A percentile compares a stretch with the other conserved stretches of the same genome.
Evolutionary conservation across 345 rosid genomes (phyloP).

Genomic region (Lenwebbia sp.): DNA sequence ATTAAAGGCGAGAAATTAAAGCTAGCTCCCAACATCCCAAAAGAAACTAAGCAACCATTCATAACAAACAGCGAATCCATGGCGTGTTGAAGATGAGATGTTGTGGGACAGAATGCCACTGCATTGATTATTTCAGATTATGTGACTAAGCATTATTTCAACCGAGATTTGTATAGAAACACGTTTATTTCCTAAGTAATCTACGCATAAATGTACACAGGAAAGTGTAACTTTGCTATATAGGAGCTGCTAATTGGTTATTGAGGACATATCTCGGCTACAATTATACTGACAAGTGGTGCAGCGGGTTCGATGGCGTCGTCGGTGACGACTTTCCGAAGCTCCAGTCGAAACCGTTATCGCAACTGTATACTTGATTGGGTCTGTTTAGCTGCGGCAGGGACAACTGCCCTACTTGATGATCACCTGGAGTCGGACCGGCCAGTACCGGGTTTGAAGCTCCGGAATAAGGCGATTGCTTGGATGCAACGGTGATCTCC

Average conservation of each 20-base stretch:
- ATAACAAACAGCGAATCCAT: neutral
- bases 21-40: neutral
- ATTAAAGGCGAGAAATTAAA: conserved; percentile 4
- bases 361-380: neutral
- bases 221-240: neutral
- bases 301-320: conserved; percentile 48
- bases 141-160: neutral
- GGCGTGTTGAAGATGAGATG: neutral
- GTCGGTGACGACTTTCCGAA: conserved; percentile 51
- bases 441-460: neutral
- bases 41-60: neutral
- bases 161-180: neutral
- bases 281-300: conserved; percentile 60
- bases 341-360: conserved; percentile 51
- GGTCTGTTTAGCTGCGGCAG: neutral
- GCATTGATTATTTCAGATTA: neutral
- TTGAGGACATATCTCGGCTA: neutral
- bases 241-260: neutral
- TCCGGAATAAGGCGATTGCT: neutral
- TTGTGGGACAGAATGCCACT: neutral
- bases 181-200: neutral
- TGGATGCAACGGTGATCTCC: conserved; percentile 25
- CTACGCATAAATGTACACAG: neutral
- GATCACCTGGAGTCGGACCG: neutral
- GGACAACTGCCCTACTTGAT: neutral